Conservation (phyloP, 768 basidiomycete species). For the Suillus variegatus region DNA sequence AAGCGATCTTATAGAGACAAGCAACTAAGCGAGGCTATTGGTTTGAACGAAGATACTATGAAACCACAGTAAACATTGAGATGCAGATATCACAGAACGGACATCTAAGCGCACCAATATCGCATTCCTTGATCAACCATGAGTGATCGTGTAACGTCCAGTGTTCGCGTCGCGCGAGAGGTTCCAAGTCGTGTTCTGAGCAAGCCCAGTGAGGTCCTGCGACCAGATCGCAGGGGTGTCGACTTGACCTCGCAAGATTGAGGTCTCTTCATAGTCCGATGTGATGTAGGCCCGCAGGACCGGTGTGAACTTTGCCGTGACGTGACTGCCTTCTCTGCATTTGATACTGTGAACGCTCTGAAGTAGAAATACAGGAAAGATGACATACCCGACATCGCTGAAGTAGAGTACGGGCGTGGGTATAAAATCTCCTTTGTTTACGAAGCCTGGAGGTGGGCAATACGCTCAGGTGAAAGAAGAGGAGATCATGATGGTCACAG, state of each 20-base stretch:
- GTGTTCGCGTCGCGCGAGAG: neutral
- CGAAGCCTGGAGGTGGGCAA: neutral
- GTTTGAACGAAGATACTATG: neutral
- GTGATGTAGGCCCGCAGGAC: slow-evolving; percentile 1
- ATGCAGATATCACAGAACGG: too few species aligned
- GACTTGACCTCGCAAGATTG: neutral
- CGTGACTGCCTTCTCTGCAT: neutral
- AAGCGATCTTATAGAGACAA: neutral
- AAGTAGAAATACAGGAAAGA: neutral
- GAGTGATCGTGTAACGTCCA: neutral
- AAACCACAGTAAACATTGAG: neutral
- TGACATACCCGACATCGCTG: neutral
- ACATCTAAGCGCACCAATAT: neutral
- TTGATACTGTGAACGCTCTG: neutral
- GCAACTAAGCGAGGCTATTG: neutral
- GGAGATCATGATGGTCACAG: neutral
- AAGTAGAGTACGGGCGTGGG: neutral
- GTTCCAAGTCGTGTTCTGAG: neutral
- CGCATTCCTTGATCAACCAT: neutral
- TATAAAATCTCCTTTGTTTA: neutral
- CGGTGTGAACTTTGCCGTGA: neutral
- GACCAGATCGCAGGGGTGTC: slow-evolving; percentile 1
- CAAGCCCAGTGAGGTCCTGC: neutral
- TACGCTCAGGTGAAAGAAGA: neutral
- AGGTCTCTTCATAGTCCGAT: slow-evolving; percentile 3